These are phyloP conservation scores for Echria macrotheca DNA, from an alignment of 495 filamentous ascomycete genomes.

Conservation along the genomic window DNA sequence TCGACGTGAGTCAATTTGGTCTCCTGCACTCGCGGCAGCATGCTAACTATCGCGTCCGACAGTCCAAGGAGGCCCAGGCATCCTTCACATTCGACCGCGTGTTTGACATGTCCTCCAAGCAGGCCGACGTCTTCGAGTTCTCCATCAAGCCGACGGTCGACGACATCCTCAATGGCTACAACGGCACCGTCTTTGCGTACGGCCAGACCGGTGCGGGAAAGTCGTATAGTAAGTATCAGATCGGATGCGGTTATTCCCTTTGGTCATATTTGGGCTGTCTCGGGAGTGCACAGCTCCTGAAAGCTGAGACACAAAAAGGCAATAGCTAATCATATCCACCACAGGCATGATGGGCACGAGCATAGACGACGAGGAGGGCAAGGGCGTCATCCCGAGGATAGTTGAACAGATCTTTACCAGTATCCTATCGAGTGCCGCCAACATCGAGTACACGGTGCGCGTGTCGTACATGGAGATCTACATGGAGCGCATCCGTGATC, in stretches of 20 bases:
- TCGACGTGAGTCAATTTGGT: conserved; percentile 59
- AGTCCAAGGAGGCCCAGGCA: conserved; percentile 80
- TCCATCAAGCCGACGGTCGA: conserved; percentile 95
- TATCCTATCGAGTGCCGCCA: conserved; percentile 82
- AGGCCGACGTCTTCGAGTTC: conserved; percentile 92
- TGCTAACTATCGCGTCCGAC: conserved; percentile 4
- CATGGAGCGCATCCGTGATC: conserved; percentile 96
- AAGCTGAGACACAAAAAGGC: no score
- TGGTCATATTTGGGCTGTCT: no score
- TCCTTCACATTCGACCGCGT: conserved; percentile 96
- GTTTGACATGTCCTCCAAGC: conserved; percentile 84
- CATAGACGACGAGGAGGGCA: conserved; percentile 83
- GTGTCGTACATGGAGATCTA: conserved; percentile 99
- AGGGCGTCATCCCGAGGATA: conserved; percentile 94
- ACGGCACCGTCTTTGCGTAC: conserved; percentile 98
- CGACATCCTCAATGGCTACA: conserved; percentile 97
- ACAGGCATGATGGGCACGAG: conserved; percentile 97
- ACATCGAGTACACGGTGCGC: conserved; percentile 94
- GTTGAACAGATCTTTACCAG: conserved; percentile 97
- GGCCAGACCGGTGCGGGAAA: conserved; percentile 98
- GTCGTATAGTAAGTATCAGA: conserved; percentile 55
- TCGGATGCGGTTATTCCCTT: no score
- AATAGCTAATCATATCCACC: neutral
- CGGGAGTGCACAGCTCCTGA: no score
- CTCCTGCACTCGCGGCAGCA: conserved; percentile 1